Evolutionary conservation across 306 rosid species (phyloP), one percentile per base, ranked within the genome.

Genomic region (Sesbania bispinosa): DNA sequence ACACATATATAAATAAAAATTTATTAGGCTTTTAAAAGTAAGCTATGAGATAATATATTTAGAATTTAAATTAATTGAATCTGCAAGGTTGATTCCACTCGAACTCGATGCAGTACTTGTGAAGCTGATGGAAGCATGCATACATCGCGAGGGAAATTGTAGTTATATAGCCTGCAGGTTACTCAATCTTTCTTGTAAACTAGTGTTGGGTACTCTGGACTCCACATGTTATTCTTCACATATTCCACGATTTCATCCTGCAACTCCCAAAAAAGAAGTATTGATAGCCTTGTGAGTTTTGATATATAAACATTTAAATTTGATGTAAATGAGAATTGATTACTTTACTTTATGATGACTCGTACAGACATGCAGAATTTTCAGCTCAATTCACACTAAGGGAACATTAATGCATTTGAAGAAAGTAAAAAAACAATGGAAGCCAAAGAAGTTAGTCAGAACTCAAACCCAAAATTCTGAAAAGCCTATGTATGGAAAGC

Each of bases 161-260:
- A 16, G 32, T 1, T 4, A 80, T 8, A 32, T 24, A 39, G 50
- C 51, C 67, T 19, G 48, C 53, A 26, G 29, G 15, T 53, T 20
- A 23, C 72, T 90, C 83, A 94, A 21, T 95, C 93, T 33, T 82
- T 16, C 79, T n/a, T 81, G 83, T 79, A 95, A 74, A 95, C 96
- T 60, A 95, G 79, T 33, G 88, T 89, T 0, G 93, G 96, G 74
- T 95, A 95, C 24, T 89, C 90, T 46, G 99, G 99, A 80, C 20
- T 81, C 99, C 99, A 95, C 97, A 91, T 95, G 81, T 80, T 89
- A 60, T 84, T 83, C 78, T 77, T 48, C 73, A 95, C 97, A 69
- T 53, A 86, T 36, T 88, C 88, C 50, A 1, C 23, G 36, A 95
- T 76, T 82, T 88, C 86, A 62, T 83, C 96, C 99, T 95, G 91